A percentile compares a stretch with the other conserved stretches of the same genome.
Evolutionary conservation across 2,329 filamentous ascomycete species (phyloP).

Genomic region (Teratosphaeria pseudoeucalypti): DNA sequence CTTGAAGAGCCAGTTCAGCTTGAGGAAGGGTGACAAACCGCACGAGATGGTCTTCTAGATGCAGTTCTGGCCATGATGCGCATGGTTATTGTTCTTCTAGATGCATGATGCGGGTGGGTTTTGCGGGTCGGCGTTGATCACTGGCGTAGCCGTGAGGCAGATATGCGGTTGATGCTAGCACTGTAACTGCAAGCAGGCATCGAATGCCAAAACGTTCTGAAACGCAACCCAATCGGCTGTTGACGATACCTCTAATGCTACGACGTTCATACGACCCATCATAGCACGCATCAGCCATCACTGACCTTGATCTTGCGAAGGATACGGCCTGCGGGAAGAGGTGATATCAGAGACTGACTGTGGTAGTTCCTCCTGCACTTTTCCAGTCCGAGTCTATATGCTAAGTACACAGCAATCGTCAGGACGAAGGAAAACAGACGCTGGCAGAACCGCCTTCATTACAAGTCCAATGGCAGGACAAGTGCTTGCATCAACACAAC

Average conservation of each 20-base stretch:
- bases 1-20: slow-evolving; percentile 91
- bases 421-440: too few species aligned
- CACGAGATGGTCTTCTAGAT: slow-evolving; percentile 99
- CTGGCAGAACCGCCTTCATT: too few species aligned
- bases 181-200: neutral
- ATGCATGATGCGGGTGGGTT: neutral
- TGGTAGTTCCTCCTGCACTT: too few species aligned
- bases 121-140: neutral
- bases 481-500: too few species aligned
- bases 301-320: neutral
- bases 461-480: too few species aligned
- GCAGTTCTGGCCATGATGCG: neutral
- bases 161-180: neutral
- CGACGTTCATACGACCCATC: neutral
- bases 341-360: neutral
- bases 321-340: neutral
- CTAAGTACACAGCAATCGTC: neutral
- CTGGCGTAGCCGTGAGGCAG: neutral
- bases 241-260: neutral
- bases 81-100: neutral
- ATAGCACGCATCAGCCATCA: neutral
- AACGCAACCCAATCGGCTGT: neutral
- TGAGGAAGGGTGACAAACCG: slow-evolving; percentile 98
- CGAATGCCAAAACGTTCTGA: neutral
- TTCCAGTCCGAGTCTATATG: neutral